Conservation (phyloP, 805 yeast species). For the Brettanomyces custersianus region DNA sequence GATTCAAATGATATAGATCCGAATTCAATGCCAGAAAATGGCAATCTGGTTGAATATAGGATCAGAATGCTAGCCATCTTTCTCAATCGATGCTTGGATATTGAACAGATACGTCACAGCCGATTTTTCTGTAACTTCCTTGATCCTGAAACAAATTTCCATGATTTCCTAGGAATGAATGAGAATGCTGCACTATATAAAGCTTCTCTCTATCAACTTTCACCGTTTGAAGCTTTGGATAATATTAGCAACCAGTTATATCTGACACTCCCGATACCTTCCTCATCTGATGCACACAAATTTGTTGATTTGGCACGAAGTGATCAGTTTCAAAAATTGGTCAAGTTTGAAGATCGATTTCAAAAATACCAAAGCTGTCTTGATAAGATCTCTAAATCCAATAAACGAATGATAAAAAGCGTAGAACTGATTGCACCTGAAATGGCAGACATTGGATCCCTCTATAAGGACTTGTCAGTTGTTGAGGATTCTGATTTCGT, state of each 20-base stretch:
- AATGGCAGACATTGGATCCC: conserved; percentile 42
- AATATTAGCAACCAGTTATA: conserved; percentile 48
- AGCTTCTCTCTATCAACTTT: conserved; percentile 43
- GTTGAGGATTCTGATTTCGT: conserved; percentile 34
- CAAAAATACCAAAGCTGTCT: conserved; percentile 24
- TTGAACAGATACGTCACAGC: conserved; percentile 46
- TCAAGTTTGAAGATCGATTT: conserved; percentile 23
- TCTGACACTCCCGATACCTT: conserved; percentile 52
- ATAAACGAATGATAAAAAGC: conserved; percentile 36
- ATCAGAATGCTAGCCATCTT: conserved; percentile 70
- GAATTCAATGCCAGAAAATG: not conserved
- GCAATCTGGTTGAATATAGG: conserved; percentile 43
- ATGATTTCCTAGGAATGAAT: conserved; percentile 55
- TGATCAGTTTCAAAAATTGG: conserved; percentile 21
- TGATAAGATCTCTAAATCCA: conserved; percentile 27
- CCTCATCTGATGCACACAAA: conserved; percentile 18
- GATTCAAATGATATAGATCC: not conserved
- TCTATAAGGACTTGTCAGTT: conserved; percentile 45
- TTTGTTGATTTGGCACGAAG: conserved; percentile 20
- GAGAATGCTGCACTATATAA: conserved; percentile 44
- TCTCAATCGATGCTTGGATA: conserved; percentile 62
- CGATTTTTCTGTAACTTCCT: conserved; percentile 67
- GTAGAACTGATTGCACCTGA: conserved; percentile 39
- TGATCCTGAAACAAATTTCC: conserved; percentile 81
- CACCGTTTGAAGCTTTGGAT: conserved; percentile 50